A percentile compares a stretch with the other conserved stretches of the same genome.
Evolutionary conservation across 805 yeast species (phyloP).

Genomic region (Wickerhamiella slavikovae): DNA sequence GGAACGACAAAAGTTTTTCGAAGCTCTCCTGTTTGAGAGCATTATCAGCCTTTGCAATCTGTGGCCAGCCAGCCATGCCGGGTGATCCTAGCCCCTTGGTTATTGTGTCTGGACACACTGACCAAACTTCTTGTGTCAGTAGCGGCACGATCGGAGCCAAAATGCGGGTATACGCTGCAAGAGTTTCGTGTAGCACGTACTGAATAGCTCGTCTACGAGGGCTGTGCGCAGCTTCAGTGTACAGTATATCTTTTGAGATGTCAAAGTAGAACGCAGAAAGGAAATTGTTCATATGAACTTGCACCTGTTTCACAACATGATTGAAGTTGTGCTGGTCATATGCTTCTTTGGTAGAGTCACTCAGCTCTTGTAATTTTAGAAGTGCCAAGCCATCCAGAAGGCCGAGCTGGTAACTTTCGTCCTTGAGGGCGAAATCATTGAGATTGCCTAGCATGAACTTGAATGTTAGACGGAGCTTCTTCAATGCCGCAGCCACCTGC

Average conservation of each 20-base stretch:
- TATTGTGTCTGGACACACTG: slow-evolving; percentile 23
- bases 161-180: slow-evolving; percentile 41
- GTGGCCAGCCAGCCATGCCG: slow-evolving; percentile 26
- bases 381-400: slow-evolving; percentile 42
- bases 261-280: slow-evolving; percentile 77
- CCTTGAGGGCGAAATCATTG: slow-evolving; percentile 17
- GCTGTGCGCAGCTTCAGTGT: slow-evolving; percentile 38
- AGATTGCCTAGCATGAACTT: slow-evolving; percentile 67
- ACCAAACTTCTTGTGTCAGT: slow-evolving; percentile 79
- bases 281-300: slow-evolving; percentile 51
- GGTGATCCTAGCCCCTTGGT: slow-evolving; percentile 22
- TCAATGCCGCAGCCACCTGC: slow-evolving; percentile 60
- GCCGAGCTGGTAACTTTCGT: slow-evolving; percentile 6
- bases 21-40: slow-evolving; percentile 18
- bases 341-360: slow-evolving; percentile 21
- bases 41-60: slow-evolving; percentile 19
- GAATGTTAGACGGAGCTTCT: slow-evolving; percentile 66
- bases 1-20: slow-evolving; percentile 24
- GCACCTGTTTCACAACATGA: slow-evolving; percentile 43
- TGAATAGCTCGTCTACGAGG: slow-evolving; percentile 37
- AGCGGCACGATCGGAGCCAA: slow-evolving; percentile 70
- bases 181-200: slow-evolving; percentile 35
- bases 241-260: slow-evolving; percentile 63
- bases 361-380: slow-evolving; percentile 30
- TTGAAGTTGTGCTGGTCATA: slow-evolving; percentile 47